These are phyloP conservation scores for Hypoxylon crocopeplum DNA, from an alignment of 495 filamentous ascomycete genomes.

Conservation along the genomic window DNA sequence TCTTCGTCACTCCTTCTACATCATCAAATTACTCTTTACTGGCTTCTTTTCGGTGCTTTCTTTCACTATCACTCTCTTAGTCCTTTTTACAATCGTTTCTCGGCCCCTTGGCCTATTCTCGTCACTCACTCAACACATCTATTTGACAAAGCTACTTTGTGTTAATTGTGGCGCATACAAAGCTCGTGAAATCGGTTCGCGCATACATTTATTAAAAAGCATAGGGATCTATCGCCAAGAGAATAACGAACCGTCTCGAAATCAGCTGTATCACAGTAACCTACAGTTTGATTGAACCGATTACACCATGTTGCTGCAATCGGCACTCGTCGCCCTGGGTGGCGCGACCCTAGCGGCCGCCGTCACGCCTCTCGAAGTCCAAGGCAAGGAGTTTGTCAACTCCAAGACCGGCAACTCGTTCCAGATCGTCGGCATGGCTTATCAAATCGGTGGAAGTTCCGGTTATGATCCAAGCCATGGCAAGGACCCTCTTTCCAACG, in stretches of 20 bases:
- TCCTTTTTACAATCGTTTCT: constrained; percentile 28
- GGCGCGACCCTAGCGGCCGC: constrained; percentile 64
- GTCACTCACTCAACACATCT: constrained; percentile 33
- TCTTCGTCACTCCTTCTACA: constrained; percentile 30
- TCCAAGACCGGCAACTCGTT: constrained; percentile 77
- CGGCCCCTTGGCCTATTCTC: constrained; percentile 28
- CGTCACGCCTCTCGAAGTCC: constrained; percentile 73
- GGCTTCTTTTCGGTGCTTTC: constrained; percentile 17
- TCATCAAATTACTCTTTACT: constrained; percentile 8
- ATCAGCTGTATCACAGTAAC: neutral
- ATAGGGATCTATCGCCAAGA: neutral
- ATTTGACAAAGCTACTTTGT: constrained; percentile 30
- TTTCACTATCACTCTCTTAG: constrained; percentile 24
- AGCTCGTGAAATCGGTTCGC: constrained; percentile 7
- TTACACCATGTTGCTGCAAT: constrained; percentile 44
- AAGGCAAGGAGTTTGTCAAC: constrained; percentile 85
- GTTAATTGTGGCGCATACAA: constrained; percentile 8
- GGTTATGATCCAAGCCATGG: constrained; percentile 69
- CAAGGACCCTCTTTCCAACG: constrained; percentile 78
- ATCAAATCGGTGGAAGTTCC: constrained; percentile 89
- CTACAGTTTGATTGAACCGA: neutral
- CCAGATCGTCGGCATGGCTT: constrained; percentile 90
- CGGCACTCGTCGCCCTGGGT: constrained; percentile 53
- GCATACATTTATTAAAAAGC: constrained; percentile 17
- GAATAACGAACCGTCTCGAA: neutral